Conservation (phyloP, 2,329 filamentous ascomycete genomes). For the Penicillium sp. region DNA sequence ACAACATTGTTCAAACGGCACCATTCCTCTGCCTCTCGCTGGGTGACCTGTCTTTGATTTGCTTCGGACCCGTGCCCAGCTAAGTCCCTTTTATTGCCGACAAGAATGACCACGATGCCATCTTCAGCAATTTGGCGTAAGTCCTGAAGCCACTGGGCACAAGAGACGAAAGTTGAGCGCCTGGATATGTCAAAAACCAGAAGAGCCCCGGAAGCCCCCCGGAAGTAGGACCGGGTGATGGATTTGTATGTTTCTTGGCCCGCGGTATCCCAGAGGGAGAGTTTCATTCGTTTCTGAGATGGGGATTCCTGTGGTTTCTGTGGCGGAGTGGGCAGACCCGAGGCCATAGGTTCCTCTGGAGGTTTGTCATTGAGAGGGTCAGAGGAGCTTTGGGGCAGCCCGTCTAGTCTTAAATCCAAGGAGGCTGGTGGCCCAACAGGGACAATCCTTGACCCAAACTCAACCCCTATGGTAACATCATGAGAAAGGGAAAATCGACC, state of each 20-base stretch:
- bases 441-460: constrained; percentile 91
- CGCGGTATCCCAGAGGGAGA: constrained; percentile 92
- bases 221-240: constrained; percentile 90
- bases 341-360: constrained; percentile 16
- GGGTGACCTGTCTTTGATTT: constrained; percentile 70
- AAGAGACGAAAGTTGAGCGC: constrained; percentile 78
- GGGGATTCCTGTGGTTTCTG: constrained; percentile 37
- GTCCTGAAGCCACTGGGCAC: constrained; percentile 91
- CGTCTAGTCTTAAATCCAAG: constrained; percentile 54
- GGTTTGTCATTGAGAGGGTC: constrained; percentile 12
- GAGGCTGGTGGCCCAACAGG: constrained; percentile 81
- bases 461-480: constrained; percentile 95
- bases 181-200: constrained; percentile 94
- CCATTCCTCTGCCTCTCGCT: constrained; percentile 85
- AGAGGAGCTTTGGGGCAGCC: constrained; percentile 12
- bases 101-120: constrained; percentile 88
- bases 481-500: constrained; percentile 91
- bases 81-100: constrained; percentile 93
- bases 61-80: constrained; percentile 49
- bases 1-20: constrained; percentile 79
- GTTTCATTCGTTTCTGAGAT: constrained; percentile 77
- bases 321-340: constrained; percentile 38
- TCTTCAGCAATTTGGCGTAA: constrained; percentile 92
- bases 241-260: constrained; percentile 98
- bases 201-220: constrained; percentile 72